A percentile compares a stretch with the other conserved stretches of the same genome.
Evolutionary conservation across 305 asterid species (phyloP).

Genomic region (Ajuga reptans): DNA sequence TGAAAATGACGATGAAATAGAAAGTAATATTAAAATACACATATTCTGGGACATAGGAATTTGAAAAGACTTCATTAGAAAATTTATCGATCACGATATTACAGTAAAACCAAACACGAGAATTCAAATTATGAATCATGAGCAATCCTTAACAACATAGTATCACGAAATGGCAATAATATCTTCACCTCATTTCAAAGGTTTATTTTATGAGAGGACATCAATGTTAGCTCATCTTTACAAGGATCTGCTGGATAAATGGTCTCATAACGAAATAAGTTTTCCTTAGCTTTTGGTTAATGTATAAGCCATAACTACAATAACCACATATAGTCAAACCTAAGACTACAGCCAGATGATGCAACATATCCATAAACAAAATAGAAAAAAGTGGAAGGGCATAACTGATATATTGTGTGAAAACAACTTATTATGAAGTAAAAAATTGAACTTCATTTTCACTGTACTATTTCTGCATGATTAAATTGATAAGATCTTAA

Average conservation of each 20-base stretch:
- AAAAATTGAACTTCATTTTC: not conserved
- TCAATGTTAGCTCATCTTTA: not conserved
- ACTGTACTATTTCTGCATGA: not conserved
- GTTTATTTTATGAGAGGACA: not conserved
- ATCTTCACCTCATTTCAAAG: not conserved
- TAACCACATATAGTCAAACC: not conserved
- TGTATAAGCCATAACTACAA: not conserved
- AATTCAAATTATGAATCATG: not conserved
- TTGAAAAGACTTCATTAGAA: not conserved
- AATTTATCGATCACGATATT: not conserved
- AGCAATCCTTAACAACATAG: not conserved
- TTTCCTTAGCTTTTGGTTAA: not conserved
- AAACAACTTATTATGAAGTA: not conserved
- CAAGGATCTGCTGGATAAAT: not conserved
- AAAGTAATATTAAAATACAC: not conserved
- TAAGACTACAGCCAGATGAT: not conserved
- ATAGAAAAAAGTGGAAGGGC: not conserved
- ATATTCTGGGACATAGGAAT: not conserved
- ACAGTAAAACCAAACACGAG: not conserved
- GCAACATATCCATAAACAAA: not conserved
- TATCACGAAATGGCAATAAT: not conserved
- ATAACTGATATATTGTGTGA: not conserved
- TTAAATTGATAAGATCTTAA: not conserved
- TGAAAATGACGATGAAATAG: not conserved
- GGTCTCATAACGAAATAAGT: not conserved